A percentile compares a stretch with the other conserved stretches of the same genome.
Conservation (phyloP, 257 asterid species). For the Paraleonurus japonicus region DNA sequence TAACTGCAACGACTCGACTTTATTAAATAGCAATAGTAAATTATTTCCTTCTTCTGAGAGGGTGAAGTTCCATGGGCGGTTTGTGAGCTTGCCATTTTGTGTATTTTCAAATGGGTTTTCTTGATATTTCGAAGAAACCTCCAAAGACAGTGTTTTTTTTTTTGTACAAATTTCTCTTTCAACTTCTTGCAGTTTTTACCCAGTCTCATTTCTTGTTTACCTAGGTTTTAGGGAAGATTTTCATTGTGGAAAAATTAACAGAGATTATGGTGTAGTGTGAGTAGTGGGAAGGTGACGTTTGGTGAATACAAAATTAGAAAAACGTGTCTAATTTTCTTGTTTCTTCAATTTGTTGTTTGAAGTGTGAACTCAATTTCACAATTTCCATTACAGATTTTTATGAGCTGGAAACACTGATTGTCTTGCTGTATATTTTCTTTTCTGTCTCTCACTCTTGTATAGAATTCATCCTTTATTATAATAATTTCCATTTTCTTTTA, state of each 20-base stretch:
- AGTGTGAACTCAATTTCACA: slow-evolving; percentile 9
- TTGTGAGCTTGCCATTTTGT: neutral
- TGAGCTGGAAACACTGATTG: slow-evolving; percentile 22
- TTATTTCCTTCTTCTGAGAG: neutral
- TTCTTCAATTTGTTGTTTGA: neutral
- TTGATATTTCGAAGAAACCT: neutral
- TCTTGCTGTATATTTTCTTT: neutral
- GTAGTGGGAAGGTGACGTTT: slow-evolving; percentile 30
- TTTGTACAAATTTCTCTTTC: neutral
- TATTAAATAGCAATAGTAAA: neutral
- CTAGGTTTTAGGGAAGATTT: slow-evolving; percentile 23
- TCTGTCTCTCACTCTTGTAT: neutral
- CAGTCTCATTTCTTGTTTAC: slow-evolving; percentile 6
- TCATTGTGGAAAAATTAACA: neutral
- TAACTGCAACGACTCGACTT: neutral
- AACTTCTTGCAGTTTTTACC: neutral
- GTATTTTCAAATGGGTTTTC: slow-evolving; percentile 10
- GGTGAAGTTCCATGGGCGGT: neutral
- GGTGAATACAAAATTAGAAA: neutral
- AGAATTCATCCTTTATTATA: neutral
- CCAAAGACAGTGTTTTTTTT: neutral
- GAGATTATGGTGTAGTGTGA: neutral
- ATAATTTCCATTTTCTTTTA: neutral
- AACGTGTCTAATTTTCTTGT: slow-evolving; percentile 21
- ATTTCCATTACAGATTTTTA: slow-evolving; percentile 18